A percentile compares a stretch with the other conserved stretches of the same genome.
These are phyloP conservation scores for Aspergillus sp. DNA, from an alignment of 2,329 filamentous ascomycete species.

Conservation along the genomic window DNA sequence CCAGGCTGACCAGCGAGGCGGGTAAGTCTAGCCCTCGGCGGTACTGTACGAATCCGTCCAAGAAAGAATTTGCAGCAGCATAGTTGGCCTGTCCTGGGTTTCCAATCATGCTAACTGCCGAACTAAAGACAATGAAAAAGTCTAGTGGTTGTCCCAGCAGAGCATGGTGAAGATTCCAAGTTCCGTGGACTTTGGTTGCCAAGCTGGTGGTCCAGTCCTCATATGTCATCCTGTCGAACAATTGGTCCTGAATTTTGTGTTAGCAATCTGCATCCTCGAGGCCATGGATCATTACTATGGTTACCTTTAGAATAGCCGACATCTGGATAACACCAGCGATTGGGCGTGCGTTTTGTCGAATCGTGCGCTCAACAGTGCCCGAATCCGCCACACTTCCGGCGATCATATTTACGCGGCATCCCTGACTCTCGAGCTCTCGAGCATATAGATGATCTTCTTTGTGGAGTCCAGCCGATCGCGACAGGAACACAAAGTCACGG, in stretches of 20 bases:
- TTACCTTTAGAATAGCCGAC: slow-evolving; percentile 4
- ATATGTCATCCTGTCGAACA: slow-evolving; percentile 13
- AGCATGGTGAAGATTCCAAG: slow-evolving; percentile 17
- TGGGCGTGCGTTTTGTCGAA: neutral
- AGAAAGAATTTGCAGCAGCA: slow-evolving; percentile 39
- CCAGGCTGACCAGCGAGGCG: slow-evolving; percentile 19
- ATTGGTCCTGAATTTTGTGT: slow-evolving; percentile 10
- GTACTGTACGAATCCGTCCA: slow-evolving; percentile 26
- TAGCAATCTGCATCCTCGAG: neutral
- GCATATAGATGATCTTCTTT: neutral
- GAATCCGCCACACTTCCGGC: slow-evolving; percentile 4
- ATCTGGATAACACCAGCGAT: slow-evolving; percentile 5
- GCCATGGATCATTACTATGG: neutral
- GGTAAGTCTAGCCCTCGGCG: slow-evolving; percentile 19
- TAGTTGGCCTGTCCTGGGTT: slow-evolving; percentile 43
- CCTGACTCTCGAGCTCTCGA: slow-evolving; percentile 30
- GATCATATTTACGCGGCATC: slow-evolving; percentile 44
- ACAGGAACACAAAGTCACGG: slow-evolving; percentile 52
- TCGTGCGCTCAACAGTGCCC: neutral
- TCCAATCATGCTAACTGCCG: slow-evolving; percentile 32
- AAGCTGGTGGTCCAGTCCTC: slow-evolving; percentile 8
- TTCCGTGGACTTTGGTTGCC: slow-evolving; percentile 12
- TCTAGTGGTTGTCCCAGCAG: slow-evolving; percentile 10
- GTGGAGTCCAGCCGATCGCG: slow-evolving; percentile 38
- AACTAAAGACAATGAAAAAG: slow-evolving; percentile 21